A percentile compares a stretch with the other conserved stretches of the same genome.
These are phyloP conservation scores for Colletotrichum sp. DNA, from an alignment of 2,329 filamentous ascomycete genomes.

Conservation along the genomic window DNA sequence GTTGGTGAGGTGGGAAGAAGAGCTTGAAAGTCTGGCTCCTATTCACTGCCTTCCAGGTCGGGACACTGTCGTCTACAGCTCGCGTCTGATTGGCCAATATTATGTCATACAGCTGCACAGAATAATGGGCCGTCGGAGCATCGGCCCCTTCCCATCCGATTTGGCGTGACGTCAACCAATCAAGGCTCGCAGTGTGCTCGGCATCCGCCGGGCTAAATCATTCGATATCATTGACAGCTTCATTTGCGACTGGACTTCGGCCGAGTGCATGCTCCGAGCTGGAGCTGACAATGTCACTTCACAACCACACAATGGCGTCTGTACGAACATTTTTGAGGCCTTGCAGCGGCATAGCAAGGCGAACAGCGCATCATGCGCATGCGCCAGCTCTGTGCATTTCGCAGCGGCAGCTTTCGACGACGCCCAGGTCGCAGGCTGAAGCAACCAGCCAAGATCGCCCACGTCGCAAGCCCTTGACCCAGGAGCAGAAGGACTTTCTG, in stretches of 20 bases:
- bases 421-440: conserved; percentile 2
- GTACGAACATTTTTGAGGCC: background rate
- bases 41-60: conserved; percentile 7
- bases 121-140: background rate
- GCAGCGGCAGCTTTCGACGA: conserved; percentile 6
- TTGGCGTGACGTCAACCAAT: conserved; percentile 9
- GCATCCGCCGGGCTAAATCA: background rate
- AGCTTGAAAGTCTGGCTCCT: conserved; percentile 8
- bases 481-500: conserved; percentile 75
- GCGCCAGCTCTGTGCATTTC: background rate
- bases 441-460: background rate
- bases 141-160: conserved; percentile 11
- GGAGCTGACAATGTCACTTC: background rate
- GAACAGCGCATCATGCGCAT: background rate
- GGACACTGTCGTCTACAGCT: background rate
- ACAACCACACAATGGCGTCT: conserved; percentile 12
- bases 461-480: conserved; percentile 65
- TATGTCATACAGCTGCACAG: conserved; percentile 20
- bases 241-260: background rate
- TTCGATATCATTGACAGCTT: conserved; percentile 20
- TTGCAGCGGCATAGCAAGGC: background rate
- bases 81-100: conserved; percentile 19
- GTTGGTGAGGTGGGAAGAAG: background rate
- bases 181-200: background rate
- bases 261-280: background rate